Evolutionary conservation across 2,329 filamentous ascomycete species (phyloP), one percentile per base, ranked within the genome.

Genomic region (Phyllosticta ampelicida): DNA sequence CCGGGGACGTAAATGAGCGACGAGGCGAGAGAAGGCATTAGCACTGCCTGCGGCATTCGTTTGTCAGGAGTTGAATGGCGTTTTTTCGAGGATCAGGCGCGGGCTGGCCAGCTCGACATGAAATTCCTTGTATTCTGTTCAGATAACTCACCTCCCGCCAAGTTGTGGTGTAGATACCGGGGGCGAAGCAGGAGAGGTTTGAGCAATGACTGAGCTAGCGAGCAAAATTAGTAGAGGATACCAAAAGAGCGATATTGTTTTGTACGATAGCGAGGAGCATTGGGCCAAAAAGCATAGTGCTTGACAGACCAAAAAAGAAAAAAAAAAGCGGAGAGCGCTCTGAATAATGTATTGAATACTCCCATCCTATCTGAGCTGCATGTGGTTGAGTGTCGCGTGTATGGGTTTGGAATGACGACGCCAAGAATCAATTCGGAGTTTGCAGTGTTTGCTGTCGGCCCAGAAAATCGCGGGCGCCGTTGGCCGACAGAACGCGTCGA

Each of bases 1-100:
- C 95, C 30, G 80, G 84, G 56, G 80, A 82, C 10, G 83, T 89
- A 54, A 96, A 97, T 63, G 79, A 84, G 65, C 76, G 75, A 64
- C 74, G 73, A 56, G 70, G 71, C 29, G 30, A 48, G 51, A 19
- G 28, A 21, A 55, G 51, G 18, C 53, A 52, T n/a, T 59, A 59
- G 36, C 36, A 44, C n/a, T 44, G 16, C 36, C n/a, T 44, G 36
- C 36, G n/a, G 36, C 36, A n/a, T 44, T 44, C n/a, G 16, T 44
- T 44, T 44, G 36, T 44, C 36, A 44, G 36, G 36, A 44, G 36
- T 44, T 44, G 16, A 44, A n/a, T n/a, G 36, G 36, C 36, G 36
- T 44, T 44, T 26, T 26, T n/a, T 44, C 36, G 2, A 44, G 36
- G 36, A 18, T n/a, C 36, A 44, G 36, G n/a, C 16, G 36, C 13